Conservation (phyloP, 352 stramenopile species). For the Aphanomyces astaci region DNA sequence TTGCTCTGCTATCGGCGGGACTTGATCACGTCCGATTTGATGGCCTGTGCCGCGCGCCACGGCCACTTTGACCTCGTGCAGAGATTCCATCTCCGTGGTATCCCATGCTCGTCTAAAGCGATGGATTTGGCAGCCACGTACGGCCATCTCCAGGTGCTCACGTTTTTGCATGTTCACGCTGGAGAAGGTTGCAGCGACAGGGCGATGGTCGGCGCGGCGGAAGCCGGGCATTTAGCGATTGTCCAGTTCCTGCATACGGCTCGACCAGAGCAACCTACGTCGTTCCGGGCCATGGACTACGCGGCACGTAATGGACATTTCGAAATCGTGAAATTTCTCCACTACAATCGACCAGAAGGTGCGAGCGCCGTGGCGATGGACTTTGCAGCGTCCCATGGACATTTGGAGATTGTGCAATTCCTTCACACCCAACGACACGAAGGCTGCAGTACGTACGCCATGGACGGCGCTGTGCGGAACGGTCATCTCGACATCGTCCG, state of each 20-base stretch:
- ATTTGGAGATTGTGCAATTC: constrained; percentile 24
- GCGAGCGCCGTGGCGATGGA: constrained; percentile 27
- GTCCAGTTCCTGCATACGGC: constrained; percentile 21
- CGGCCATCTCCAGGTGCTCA: constrained; percentile 24
- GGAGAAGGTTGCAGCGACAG: constrained; percentile 24
- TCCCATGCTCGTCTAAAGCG: constrained; percentile 1
- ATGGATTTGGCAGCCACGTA: constrained; percentile 25
- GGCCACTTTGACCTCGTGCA: constrained; percentile 25
- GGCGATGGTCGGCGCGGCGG: constrained; percentile 24
- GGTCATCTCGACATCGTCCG: constrained; percentile 16
- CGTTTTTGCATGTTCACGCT: constrained; percentile 24
- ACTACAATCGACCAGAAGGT: constrained; percentile 24
- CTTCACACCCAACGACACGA: constrained; percentile 12
- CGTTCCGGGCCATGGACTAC: constrained; percentile 29
- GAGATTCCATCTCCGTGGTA: constrained; percentile 21
- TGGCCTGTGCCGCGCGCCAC: constrained; percentile 25
- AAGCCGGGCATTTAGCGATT: constrained; percentile 5
- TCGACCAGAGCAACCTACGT: constrained; percentile 22
- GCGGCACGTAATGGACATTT: constrained; percentile 29
- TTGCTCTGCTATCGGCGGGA: background rate
- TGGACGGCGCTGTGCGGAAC: constrained; percentile 22
- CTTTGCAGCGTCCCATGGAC: constrained; percentile 23
- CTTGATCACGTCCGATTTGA: constrained; percentile 23
- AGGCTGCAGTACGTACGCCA: constrained; percentile 24
- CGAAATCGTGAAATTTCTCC: constrained; percentile 28